Evolutionary conservation across 2,329 filamentous ascomycete genomes (phyloP).

Genomic region (Exophiala aquamarina): DNA sequence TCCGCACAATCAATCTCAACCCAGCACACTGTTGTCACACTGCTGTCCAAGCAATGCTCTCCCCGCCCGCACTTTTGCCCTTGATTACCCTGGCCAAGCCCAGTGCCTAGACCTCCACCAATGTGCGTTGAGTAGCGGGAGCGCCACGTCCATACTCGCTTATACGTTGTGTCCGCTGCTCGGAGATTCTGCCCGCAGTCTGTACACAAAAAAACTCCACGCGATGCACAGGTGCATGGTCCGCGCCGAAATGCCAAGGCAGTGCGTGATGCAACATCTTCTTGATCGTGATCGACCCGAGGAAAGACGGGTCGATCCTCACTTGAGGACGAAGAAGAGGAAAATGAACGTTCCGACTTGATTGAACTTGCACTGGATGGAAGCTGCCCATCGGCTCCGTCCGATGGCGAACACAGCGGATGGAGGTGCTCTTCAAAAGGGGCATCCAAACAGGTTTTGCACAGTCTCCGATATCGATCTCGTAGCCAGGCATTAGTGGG

Average conservation of each 20-base stretch:
- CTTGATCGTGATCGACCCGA: too few relatives aligned
- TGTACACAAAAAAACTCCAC: slow-evolving; percentile 78
- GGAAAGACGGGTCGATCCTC: too few relatives aligned
- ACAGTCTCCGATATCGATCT: slow-evolving; percentile 78
- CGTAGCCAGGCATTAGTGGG: slow-evolving; percentile 67
- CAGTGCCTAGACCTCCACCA: slow-evolving; percentile 77
- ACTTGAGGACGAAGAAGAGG: slow-evolving; percentile 16
- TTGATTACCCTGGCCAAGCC: slow-evolving; percentile 83
- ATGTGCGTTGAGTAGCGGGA: slow-evolving; percentile 76
- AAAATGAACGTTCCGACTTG: slow-evolving; percentile 23
- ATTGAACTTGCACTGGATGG: slow-evolving; percentile 26
- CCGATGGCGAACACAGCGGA: slow-evolving; percentile 9
- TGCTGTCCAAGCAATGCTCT: slow-evolving; percentile 70
- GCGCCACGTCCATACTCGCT: slow-evolving; percentile 82
- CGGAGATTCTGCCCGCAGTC: slow-evolving; percentile 73
- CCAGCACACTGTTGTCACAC: slow-evolving; percentile 66
- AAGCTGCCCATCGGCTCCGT: slow-evolving; percentile 6
- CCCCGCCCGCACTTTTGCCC: slow-evolving; percentile 87
- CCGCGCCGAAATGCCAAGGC: slow-evolving; percentile 52
- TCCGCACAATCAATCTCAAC: slow-evolving; percentile 79
- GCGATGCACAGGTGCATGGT: slow-evolving; percentile 57
- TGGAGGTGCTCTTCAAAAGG: slow-evolving; percentile 59
- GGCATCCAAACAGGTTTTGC: slow-evolving; percentile 69
- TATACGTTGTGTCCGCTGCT: slow-evolving; percentile 58
- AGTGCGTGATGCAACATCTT: slow-evolving; percentile 36